phyloP scores from a whole-genome alignment of 805 yeast species.

The Wickerhamiella azyma region DNA sequence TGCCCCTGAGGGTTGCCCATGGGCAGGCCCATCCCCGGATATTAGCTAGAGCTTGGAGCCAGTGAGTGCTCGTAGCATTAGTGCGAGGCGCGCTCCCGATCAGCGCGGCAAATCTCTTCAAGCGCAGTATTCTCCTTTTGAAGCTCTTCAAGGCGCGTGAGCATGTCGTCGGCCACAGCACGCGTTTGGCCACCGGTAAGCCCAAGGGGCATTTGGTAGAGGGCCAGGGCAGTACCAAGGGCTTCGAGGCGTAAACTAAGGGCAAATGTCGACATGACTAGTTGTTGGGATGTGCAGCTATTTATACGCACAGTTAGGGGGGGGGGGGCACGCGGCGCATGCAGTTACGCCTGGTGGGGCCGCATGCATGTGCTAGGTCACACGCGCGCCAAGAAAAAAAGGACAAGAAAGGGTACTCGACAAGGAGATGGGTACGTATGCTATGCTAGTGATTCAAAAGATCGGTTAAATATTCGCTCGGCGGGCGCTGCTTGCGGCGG shows the following conservation, averaged over 20 bases:
- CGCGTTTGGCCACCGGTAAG: neutral
- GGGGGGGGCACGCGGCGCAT: too few species aligned
- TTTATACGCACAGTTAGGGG: too few species aligned
- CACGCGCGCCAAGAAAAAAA: too few species aligned
- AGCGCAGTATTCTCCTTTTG: slow-evolving; percentile 2
- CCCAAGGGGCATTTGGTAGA: neutral
- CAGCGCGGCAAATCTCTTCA: neutral
- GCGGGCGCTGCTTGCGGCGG: slow-evolving; percentile 3
- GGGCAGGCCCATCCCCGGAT: too few species aligned
- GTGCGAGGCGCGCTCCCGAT: neutral
- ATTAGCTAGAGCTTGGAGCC: too few species aligned
- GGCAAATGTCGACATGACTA: neutral
- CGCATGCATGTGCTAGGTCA: neutral
- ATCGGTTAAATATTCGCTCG: slow-evolving; percentile 3
- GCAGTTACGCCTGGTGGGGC: neutral
- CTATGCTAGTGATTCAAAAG: slow-evolving; percentile 3
- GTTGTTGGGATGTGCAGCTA: too few species aligned
- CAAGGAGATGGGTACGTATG: too few species aligned
- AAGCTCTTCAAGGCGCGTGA: neutral
- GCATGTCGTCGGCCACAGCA: neutral
- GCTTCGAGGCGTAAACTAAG: slow-evolving; percentile 4
- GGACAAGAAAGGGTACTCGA: too few species aligned
- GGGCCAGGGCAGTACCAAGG: neutral
- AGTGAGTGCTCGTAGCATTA: too few species aligned
- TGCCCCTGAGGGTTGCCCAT: too few species aligned